Percentiles rank a stretch among this genome's conserved stretches.
These are phyloP conservation scores for Thymus mandschuricus DNA, from an alignment of 257 asterid genomes.

Conservation along the genomic window DNA sequence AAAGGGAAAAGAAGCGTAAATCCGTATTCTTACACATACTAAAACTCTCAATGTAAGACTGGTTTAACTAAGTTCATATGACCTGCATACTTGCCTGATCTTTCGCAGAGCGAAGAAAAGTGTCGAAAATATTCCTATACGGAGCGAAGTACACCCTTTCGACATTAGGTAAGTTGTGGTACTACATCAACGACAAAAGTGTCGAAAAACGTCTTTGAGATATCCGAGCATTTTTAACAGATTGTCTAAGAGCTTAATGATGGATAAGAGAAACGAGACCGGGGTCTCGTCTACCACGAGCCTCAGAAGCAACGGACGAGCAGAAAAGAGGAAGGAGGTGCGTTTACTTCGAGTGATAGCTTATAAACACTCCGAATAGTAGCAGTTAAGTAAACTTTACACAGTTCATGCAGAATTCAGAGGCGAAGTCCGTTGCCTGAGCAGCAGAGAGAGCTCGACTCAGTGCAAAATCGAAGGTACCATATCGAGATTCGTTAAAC, in stretches of 20 bases:
- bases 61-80: background rate
- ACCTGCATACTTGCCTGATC: background rate
- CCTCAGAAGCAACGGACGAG: conserved; percentile 47
- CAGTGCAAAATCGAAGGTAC: conserved; percentile 57
- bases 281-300: conserved; percentile 40
- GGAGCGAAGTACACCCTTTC: conserved; percentile 42
- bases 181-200: background rate
- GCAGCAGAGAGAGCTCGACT: conserved; percentile 52
- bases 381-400: background rate
- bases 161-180: conserved; percentile 45
- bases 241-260: conserved; percentile 42
- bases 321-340: conserved; percentile 64
- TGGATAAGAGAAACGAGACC: conserved; percentile 32
- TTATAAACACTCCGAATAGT: background rate
- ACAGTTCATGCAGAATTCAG: conserved; percentile 55
- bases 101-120: conserved; percentile 47
- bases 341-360: background rate
- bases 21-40: conserved; percentile 4
- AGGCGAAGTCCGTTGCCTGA: conserved; percentile 60
- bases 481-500: conserved; percentile 11
- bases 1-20: conserved; percentile 66
- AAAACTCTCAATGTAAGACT: too few relatives aligned
- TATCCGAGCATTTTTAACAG: conserved; percentile 35
- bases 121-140: conserved; percentile 40
- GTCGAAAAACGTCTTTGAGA: background rate